These are phyloP conservation scores for Didymella arachidicola DNA, from an alignment of 2,329 filamentous ascomycete species.

Conservation along the genomic window DNA sequence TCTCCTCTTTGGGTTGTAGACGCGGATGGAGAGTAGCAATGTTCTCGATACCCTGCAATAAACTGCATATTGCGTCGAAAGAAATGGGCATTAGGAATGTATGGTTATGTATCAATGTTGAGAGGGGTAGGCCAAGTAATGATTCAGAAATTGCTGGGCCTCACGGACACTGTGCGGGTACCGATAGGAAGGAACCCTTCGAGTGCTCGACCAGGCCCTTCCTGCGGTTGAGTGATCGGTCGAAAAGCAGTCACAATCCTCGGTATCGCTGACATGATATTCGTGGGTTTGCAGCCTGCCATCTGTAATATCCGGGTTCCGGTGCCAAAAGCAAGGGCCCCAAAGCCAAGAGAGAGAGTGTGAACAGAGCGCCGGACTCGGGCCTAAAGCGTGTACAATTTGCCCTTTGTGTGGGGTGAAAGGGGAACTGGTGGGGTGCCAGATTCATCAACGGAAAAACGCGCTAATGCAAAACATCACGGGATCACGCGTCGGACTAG, in stretches of 20 bases:
- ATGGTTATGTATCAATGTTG: background rate
- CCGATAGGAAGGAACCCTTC: background rate
- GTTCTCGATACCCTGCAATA: conserved; percentile 72
- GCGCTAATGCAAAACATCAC: conserved; percentile 43
- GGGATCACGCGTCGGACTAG: conserved; percentile 31
- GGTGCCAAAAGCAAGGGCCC: background rate
- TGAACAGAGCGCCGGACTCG: background rate
- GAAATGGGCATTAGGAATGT: conserved; percentile 65
- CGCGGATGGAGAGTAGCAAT: conserved; percentile 54
- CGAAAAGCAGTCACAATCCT: background rate
- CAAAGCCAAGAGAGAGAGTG: background rate
- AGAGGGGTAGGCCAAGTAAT: background rate
- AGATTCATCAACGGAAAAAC: conserved; percentile 14
- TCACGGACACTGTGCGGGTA: background rate
- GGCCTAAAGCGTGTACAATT: background rate
- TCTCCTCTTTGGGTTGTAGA: conserved; percentile 43
- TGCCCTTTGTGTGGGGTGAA: conserved; percentile 9
- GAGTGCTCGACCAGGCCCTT: background rate
- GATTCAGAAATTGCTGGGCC: background rate
- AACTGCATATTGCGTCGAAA: conserved; percentile 75
- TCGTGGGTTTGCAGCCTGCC: background rate
- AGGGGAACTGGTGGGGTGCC: conserved; percentile 22
- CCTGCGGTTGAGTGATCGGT: background rate
- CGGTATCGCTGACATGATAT: conserved; percentile 1
- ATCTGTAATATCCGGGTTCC: background rate